Evolutionary conservation across 139 green algal genomes (phyloP), one percentile per base, ranked within the genome.

Genomic region (Volvox reticuliferus): DNA sequence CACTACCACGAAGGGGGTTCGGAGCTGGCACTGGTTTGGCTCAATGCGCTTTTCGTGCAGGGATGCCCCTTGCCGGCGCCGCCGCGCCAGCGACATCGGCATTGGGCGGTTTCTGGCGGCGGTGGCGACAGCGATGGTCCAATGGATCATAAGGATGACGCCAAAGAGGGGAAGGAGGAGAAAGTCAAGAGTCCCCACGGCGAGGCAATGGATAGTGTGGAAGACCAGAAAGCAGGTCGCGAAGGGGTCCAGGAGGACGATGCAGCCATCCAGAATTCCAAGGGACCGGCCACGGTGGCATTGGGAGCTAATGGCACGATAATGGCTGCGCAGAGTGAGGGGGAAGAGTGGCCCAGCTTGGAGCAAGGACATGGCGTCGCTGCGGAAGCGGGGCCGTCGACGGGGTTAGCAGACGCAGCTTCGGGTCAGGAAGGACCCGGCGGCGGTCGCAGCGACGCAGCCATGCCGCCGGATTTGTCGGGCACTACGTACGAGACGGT

Each of bases 401-500:
- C 1, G 85, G n/a, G 19, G 85, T 33, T 13, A 30, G 22, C 33
- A 32, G 24, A 2, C 36, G 67, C 5, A 28, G 65, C 65, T 24
- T 73, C 12, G 65, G 24, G 21, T 30, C 24, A 24, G 65, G 65
- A 28, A 12, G 65, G 65, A 73, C 65, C 21, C n/a, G 85, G 67
- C 26, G 21, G 22, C 67, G 44, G 24, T 1, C 37, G 67, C 5
- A 28, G 17, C 5, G 69, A 73, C 0, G 67, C 69, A 0, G 79
- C 21, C 0, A 61, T 21, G 2, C 37, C 69, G 28, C 68, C 62
- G 20, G 79, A 86, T 0, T 69, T 93, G 32, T 71, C n/a, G 22
- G 93, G 94, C 22, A 94, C 79, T 0, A 28, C 30, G 0, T 98
- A 98, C 33, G 93, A 98, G 82, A 44, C 44, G n/a, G 93, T 95